These are phyloP conservation scores for Jackrogersella multiformis DNA, from an alignment of 495 filamentous ascomycete species.

Conservation along the genomic window DNA sequence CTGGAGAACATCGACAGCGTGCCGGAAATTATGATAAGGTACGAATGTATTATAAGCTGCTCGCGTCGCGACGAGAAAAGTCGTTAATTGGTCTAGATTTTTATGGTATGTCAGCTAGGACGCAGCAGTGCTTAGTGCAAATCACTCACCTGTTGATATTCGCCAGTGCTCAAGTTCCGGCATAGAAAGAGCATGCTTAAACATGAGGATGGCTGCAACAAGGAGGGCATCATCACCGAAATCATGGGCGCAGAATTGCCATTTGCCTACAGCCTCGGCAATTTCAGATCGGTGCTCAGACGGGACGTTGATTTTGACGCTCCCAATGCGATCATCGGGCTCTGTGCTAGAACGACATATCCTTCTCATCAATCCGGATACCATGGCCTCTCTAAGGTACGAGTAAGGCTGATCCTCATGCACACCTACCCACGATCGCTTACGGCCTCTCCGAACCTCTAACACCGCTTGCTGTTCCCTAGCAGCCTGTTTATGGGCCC, in stretches of 20 bases:
- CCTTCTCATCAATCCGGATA: conserved; percentile 87
- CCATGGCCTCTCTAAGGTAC: conserved; percentile 86
- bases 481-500: conserved; percentile 74
- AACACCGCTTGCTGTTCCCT: conserved; percentile 73
- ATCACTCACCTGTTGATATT: conserved; percentile 72
- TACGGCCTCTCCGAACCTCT: conserved; percentile 72
- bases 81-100: conserved; percentile 68
- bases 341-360: conserved; percentile 78
- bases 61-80: conserved; percentile 83
- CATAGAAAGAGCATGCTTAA: conserved; percentile 86
- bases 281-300: conserved; percentile 69
- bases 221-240: conserved; percentile 90
- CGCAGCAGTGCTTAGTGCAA: conserved; percentile 13
- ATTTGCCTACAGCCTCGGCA: conserved; percentile 74
- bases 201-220: conserved; percentile 79
- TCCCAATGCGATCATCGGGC: conserved; percentile 51
- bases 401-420: conserved; percentile 86
- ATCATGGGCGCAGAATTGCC: conserved; percentile 89
- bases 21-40: conserved; percentile 98
- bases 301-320: conserved; percentile 58
- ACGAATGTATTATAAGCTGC: conserved; percentile 93
- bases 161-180: conserved; percentile 83
- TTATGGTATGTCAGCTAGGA: conserved; percentile 42
- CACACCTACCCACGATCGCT: conserved; percentile 93
- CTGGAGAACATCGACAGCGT: conserved; percentile 95